These are phyloP conservation scores for Pseudocercospora crystallina DNA, from an alignment of 2,329 filamentous ascomycete genomes.

Conservation along the genomic window DNA sequence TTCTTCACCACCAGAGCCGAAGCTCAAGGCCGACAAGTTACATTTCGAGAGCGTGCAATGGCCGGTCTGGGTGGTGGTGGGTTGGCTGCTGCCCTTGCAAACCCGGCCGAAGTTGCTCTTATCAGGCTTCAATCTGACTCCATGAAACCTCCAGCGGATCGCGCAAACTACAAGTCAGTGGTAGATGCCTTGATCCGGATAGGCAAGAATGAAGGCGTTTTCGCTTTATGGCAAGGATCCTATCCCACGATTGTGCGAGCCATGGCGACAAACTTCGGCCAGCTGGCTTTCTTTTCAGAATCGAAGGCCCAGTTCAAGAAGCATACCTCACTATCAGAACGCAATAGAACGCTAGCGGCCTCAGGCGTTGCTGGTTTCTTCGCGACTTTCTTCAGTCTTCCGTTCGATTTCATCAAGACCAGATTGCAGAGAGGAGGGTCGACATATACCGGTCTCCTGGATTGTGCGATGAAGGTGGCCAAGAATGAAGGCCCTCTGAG, in stretches of 20 bases:
- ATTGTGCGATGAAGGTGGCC: slow-evolving; percentile 86
- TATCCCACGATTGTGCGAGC: slow-evolving; percentile 88
- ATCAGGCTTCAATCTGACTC: slow-evolving; percentile 98
- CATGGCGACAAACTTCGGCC: slow-evolving; percentile 96
- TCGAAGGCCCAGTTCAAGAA: slow-evolving; percentile 82
- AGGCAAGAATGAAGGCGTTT: slow-evolving; percentile 73
- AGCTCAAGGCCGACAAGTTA: slow-evolving; percentile 65
- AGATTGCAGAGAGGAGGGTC: slow-evolving; percentile 84
- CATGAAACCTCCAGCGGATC: slow-evolving; percentile 76
- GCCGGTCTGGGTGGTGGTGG: slow-evolving; percentile 84
- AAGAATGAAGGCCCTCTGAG: slow-evolving; percentile 80
- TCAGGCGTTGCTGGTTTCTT: slow-evolving; percentile 94
- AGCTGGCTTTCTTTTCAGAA: slow-evolving; percentile 95
- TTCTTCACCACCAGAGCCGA: slow-evolving; percentile 66
- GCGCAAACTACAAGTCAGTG: slow-evolving; percentile 90
- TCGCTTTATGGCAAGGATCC: slow-evolving; percentile 82
- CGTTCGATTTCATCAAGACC: slow-evolving; percentile 98
- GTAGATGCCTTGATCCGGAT: slow-evolving; percentile 84
- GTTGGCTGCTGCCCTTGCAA: slow-evolving; percentile 87
- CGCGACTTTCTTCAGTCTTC: slow-evolving; percentile 87
- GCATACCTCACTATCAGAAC: slow-evolving; percentile 61
- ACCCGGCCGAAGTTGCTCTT: slow-evolving; percentile 89
- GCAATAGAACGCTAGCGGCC: slow-evolving; percentile 72
- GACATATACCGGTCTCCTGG: slow-evolving; percentile 80
- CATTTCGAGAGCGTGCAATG: slow-evolving; percentile 79